Base-by-base conservation (phyloP, 2,329 filamentous ascomycete species). In the Cladorrhinum sp. region DNA sequence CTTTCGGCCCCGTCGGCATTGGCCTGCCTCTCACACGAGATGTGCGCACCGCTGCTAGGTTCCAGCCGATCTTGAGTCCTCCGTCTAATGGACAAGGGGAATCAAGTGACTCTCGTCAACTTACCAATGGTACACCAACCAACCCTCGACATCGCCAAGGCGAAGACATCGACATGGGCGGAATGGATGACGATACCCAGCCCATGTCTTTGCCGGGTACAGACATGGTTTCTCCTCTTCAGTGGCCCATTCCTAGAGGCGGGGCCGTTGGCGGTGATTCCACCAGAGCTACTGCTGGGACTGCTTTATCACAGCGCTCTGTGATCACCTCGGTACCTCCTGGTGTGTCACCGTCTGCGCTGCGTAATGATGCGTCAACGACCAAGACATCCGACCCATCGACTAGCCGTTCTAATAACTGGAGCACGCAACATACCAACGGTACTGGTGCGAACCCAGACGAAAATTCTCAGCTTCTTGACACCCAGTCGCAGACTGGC, bases 361-460 rank as follows among this genome's bases (percentile, higher is more conserved):
- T 83, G 61, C 77, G 87, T 57, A 97, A 98, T 68, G 92, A 96
- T 69, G 93, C 92, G 1, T 96, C 92, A 1, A 96, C 93, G 1
- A 96, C 93, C n/a, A 95, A 96, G 75, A 93, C 90, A 1, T 91
- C 90, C 1, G 86, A 90, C 63, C 84, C 85, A 5, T 92, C 89
- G 2, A 77, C 78, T 16, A 78, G 80, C 62, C 72, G 77, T 12
- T 87, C 85, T 1, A 86, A 84, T 2, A 82, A 84, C 65, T 82
- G 83, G 72, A 88, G 88, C 71, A 91, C 89, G 0, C 89, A 93
- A 71, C 81, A 83, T 61, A 90, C 88, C 2, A 92, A 92, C 63
- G 89, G 89, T 20, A 75, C 77, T 25, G 82, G 85, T 18, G 75
- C 69, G 38, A 72, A 77, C 59, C 74, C 70, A 10, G 83, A 79